Conservation (phyloP, 2,329 filamentous ascomycete genomes). For the Penicillium sp. region DNA sequence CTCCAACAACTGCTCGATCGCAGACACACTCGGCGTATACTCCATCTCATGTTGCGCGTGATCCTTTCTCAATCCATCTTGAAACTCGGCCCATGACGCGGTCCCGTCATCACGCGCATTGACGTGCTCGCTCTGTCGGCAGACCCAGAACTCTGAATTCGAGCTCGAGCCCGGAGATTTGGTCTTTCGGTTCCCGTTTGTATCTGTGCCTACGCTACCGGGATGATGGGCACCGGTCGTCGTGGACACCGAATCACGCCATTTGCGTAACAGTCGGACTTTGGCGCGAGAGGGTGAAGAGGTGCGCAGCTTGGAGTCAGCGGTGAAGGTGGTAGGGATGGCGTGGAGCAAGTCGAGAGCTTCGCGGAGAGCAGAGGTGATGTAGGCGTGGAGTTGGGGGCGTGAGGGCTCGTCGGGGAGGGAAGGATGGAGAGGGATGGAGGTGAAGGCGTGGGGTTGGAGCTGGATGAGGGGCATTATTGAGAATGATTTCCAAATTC, state of each 20-base stretch:
- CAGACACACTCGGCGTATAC: constrained; percentile 35
- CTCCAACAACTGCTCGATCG: constrained; percentile 25
- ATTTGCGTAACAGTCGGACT: constrained; percentile 23
- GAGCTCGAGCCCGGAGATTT: too few relatives aligned
- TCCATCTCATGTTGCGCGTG: constrained; percentile 38
- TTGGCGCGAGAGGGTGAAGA: constrained; percentile 27
- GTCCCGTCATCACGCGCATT: constrained; percentile 25
- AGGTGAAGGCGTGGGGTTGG: constrained; percentile 23
- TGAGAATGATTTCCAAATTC: not conserved
- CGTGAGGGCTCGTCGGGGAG: constrained; percentile 14
- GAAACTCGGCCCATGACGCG: constrained; percentile 36
- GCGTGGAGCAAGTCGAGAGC: constrained; percentile 24
- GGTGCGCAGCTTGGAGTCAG: constrained; percentile 21
- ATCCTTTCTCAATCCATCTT: constrained; percentile 30
- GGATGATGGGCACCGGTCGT: not conserved
- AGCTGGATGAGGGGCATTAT: constrained; percentile 23
- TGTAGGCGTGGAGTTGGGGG: constrained; percentile 18
- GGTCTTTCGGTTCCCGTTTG: not conserved
- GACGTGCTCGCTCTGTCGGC: constrained; percentile 35
- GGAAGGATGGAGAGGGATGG: constrained; percentile 26
- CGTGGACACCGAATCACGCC: constrained; percentile 8
- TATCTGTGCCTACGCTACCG: not conserved
- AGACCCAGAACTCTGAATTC: constrained; percentile 35
- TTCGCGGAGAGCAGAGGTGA: constrained; percentile 23
- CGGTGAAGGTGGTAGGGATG: constrained; percentile 23